A percentile compares a stretch with the other conserved stretches of the same genome.
Evolutionary conservation across 2,329 filamentous ascomycete species (phyloP).

Genomic region (Paraconiothyrium sp.): DNA sequence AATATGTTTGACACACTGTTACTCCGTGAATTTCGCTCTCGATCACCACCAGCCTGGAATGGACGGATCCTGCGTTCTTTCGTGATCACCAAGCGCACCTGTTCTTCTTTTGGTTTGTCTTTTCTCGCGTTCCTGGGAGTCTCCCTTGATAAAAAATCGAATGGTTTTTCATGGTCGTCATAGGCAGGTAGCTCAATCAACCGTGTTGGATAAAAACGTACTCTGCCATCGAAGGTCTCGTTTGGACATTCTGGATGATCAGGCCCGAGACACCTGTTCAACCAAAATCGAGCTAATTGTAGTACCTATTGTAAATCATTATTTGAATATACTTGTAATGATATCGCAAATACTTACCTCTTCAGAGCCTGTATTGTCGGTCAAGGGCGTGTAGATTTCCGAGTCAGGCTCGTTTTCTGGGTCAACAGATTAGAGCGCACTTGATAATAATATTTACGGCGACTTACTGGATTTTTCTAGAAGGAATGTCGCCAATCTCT

Average conservation of each 20-base stretch:
- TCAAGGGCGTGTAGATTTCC: conserved; percentile 12
- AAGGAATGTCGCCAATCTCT: conserved; percentile 12
- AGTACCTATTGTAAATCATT: neutral
- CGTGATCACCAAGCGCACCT: neutral
- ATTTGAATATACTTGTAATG: no score
- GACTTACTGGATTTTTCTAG: conserved; percentile 10
- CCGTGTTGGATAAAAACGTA: conserved; percentile 5
- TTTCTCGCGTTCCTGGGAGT: neutral
- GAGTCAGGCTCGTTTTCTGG: conserved; percentile 3
- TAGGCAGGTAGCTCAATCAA: conserved; percentile 7
- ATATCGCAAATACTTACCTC: neutral
- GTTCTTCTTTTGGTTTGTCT: neutral
- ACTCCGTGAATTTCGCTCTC: neutral
- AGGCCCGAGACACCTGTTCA: conserved; percentile 9
- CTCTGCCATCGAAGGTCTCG: conserved; percentile 8
- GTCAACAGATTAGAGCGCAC: neutral
- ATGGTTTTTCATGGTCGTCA: conserved; percentile 9
- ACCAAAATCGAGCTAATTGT: conserved; percentile 10
- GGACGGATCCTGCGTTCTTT: neutral
- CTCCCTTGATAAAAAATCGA: conserved; percentile 4
- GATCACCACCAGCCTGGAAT: neutral
- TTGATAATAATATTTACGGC: neutral
- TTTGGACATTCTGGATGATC: conserved; percentile 10
- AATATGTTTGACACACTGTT: neutral
- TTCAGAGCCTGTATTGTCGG: conserved; percentile 10